Evolutionary conservation across 306 rosid species (phyloP).

Genomic region (Pyrus pyrifolia): DNA sequence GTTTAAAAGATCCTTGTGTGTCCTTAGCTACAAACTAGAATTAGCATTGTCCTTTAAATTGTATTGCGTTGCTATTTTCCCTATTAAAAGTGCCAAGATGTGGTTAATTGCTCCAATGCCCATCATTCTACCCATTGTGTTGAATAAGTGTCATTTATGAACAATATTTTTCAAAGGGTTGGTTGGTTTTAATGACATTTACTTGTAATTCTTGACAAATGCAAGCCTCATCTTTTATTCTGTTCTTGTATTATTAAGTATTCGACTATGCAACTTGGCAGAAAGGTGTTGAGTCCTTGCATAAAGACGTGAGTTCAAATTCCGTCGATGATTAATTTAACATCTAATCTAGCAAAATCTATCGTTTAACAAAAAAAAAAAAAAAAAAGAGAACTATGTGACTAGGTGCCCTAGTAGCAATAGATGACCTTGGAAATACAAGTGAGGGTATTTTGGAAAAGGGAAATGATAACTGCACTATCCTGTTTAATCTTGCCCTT

Average conservation of each 20-base stretch:
- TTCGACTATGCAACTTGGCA: not conserved
- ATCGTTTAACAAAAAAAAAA: too few species aligned
- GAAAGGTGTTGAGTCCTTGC: too few species aligned
- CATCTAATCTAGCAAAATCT: too few species aligned
- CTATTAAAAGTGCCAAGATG: constrained; percentile 2
- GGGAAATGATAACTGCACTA: too few species aligned
- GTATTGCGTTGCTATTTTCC: not conserved
- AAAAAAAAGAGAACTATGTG: too few species aligned
- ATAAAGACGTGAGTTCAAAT: too few species aligned
- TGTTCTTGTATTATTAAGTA: not conserved
- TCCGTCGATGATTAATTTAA: too few species aligned
- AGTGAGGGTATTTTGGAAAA: not conserved
- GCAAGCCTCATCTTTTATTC: not conserved
- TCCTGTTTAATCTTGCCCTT: too few species aligned
- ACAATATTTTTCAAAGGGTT: not conserved
- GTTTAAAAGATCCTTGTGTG: constrained; percentile 1
- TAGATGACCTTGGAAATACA: not conserved
- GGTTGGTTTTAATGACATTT: not conserved
- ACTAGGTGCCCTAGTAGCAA: not conserved
- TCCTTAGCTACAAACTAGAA: constrained; percentile 4
- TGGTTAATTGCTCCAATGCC: constrained; percentile 14
- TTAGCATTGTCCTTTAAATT: not conserved
- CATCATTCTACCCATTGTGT: not conserved
- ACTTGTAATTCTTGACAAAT: not conserved
- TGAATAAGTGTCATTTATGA: constrained; percentile 24